These are phyloP conservation scores for Ziziphus jujuba DNA, from an alignment of 306 rosid species.

Conservation along the genomic window DNA sequence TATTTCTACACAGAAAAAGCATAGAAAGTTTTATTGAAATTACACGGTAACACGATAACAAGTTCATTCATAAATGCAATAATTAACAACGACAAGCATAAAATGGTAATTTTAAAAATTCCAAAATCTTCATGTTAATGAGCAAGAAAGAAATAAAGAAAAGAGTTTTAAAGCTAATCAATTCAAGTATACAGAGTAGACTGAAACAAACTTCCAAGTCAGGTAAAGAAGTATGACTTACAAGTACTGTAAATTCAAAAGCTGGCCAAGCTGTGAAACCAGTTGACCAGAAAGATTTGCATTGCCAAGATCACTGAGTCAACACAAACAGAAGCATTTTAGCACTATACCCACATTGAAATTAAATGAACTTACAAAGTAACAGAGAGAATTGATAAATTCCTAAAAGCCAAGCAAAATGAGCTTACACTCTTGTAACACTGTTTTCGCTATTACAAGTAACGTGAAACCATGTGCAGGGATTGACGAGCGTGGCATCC, in stretches of 20 bases:
- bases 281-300: constrained; percentile 81
- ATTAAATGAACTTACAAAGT: not conserved
- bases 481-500: constrained; percentile 92
- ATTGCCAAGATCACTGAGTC: constrained; percentile 87
- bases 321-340: constrained; percentile 21
- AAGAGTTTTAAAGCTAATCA: not conserved
- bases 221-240: constrained; percentile 40
- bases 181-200: not conserved
- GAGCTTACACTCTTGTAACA: constrained; percentile 93
- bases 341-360: no score
- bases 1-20: no score
- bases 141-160: no score
- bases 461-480: constrained; percentile 97
- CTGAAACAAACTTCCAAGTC: constrained; percentile 1
- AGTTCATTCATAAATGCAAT: no score
- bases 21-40: no score
- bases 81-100: not conserved
- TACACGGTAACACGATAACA: no score
- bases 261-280: constrained; percentile 77
- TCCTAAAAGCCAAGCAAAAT: not conserved
- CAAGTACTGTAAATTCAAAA: constrained; percentile 81
- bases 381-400: constrained; percentile 2
- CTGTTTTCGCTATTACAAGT: constrained; percentile 75
- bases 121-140: not conserved
- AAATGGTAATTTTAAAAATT: not conserved